These are phyloP conservation scores for Macroventuria anomochaeta DNA, from an alignment of 2,329 filamentous ascomycete species.

Conservation along the genomic window DNA sequence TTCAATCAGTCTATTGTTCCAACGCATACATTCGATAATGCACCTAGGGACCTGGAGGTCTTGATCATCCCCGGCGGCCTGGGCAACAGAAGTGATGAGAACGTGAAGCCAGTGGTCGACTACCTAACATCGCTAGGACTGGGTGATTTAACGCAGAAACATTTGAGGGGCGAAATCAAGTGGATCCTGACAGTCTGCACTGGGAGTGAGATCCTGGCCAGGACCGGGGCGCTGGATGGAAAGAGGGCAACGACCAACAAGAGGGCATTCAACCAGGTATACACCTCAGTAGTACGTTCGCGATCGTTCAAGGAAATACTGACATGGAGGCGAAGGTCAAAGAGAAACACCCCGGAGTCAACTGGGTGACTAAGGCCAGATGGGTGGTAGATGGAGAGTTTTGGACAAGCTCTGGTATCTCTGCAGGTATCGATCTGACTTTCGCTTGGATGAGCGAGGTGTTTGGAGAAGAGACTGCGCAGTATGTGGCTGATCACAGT, in stretches of 20 bases:
- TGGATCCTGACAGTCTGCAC: constrained; percentile 72
- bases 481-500: constrained; percentile 56
- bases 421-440: constrained; percentile 67
- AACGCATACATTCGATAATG: constrained; percentile 62
- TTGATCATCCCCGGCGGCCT: constrained; percentile 70
- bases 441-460: constrained; percentile 63
- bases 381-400: constrained; percentile 71
- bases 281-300: constrained; percentile 13
- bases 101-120: constrained; percentile 47
- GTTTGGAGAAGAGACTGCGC: constrained; percentile 61
- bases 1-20: constrained; percentile 53
- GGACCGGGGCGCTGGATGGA: constrained; percentile 66
- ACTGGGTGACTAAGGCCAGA: constrained; percentile 67
- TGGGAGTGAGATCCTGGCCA: constrained; percentile 65
- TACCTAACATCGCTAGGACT: constrained; percentile 45
- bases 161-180: constrained; percentile 45
- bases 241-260: constrained; percentile 72
- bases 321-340: constrained; percentile 45
- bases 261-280: constrained; percentile 55
- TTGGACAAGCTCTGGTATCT: constrained; percentile 70
- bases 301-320: neutral
- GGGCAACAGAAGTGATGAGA: constrained; percentile 51
- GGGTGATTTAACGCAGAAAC: constrained; percentile 54
- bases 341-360: constrained; percentile 57
- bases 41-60: constrained; percentile 62